A percentile compares a stretch with the other conserved stretches of the same genome.
These are phyloP conservation scores for Spencermartinsiella ligniputridi DNA, from an alignment of 1,139 yeast species.

Conservation along the genomic window DNA sequence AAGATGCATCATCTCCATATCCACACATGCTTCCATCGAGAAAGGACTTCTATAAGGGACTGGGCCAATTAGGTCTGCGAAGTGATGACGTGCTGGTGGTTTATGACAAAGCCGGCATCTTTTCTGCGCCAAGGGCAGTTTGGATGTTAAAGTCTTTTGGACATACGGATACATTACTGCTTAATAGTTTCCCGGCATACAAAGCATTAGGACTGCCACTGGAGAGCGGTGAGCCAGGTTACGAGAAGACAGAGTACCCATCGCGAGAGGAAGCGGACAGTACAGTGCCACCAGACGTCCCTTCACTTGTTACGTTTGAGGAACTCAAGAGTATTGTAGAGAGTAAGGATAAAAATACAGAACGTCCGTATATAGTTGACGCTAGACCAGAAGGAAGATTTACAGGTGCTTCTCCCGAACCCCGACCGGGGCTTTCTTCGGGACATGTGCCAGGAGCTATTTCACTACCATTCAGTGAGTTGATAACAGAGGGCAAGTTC, in stretches of 20 bases:
- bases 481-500: slow-evolving; percentile 43
- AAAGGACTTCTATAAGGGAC: slow-evolving; percentile 48
- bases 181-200: slow-evolving; percentile 65
- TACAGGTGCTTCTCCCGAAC: slow-evolving; percentile 77
- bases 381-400: slow-evolving; percentile 77
- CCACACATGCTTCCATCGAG: slow-evolving; percentile 87
- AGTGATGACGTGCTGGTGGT: slow-evolving; percentile 62
- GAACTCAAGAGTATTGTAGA: slow-evolving; percentile 56
- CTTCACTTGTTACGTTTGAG: slow-evolving; percentile 46
- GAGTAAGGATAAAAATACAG: slow-evolving; percentile 41
- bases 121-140: slow-evolving; percentile 85
- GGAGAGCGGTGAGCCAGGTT: slow-evolving; percentile 33
- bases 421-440: slow-evolving; percentile 77
- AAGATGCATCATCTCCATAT: slow-evolving; percentile 52
- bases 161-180: slow-evolving; percentile 58
- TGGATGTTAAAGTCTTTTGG: slow-evolving; percentile 84
- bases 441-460: slow-evolving; percentile 85
- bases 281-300: not conserved
- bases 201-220: slow-evolving; percentile 37
- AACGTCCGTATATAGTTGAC: slow-evolving; percentile 53
- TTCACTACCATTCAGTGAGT: slow-evolving; percentile 70
- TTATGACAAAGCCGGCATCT: slow-evolving; percentile 79
- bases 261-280: not conserved
- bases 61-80: slow-evolving; percentile 39
- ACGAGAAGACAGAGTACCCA: slow-evolving; percentile 1